phyloP scores from a whole-genome alignment of 192 early-diverging fungal genomes.

The Glomus cerebriforme region DNA sequence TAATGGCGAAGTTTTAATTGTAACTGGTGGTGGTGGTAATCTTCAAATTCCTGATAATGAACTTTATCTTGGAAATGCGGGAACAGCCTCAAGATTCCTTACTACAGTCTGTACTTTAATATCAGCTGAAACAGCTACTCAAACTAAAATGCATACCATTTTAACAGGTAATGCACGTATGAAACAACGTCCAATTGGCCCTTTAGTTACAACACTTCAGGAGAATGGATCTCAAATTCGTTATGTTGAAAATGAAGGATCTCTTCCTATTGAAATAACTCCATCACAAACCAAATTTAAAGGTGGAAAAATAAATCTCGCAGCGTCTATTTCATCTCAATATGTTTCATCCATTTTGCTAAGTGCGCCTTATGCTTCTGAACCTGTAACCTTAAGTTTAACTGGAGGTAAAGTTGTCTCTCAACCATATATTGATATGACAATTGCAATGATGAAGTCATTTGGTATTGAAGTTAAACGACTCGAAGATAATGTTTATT shows the following conservation, averaged over 20 bases:
- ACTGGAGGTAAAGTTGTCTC: constrained; percentile 94
- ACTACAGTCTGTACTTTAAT: constrained; percentile 84
- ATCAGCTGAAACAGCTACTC: constrained; percentile 38
- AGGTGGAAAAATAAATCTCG: constrained; percentile 86
- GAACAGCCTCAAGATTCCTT: constrained; percentile 95
- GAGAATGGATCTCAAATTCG: constrained; percentile 78
- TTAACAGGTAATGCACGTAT: constrained; percentile 97
- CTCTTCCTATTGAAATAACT: constrained; percentile 82
- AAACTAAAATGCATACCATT: constrained; percentile 49
- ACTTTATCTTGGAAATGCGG: constrained; percentile 95
- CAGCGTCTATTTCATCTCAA: constrained; percentile 94
- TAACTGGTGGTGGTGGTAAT: constrained; percentile 78
- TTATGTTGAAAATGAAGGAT: constrained; percentile 81
- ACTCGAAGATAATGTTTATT: constrained; percentile 76
- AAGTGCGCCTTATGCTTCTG: constrained; percentile 89
- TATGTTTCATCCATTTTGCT: constrained; percentile 97
- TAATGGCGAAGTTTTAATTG: constrained; percentile 84
- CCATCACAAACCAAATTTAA: constrained; percentile 70
- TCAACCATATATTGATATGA: constrained; percentile 99
- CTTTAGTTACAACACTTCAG: constrained; percentile 82
- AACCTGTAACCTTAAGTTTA: constrained; percentile 78
- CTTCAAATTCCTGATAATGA: constrained; percentile 74
- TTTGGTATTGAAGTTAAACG: constrained; percentile 86
- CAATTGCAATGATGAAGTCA: constrained; percentile 94
- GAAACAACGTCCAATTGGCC: constrained; percentile 94